Percentiles rank a stretch among this genome's conserved stretches.
Conservation (phyloP, 2,329 filamentous ascomycete species). For the Arthrobotrys sphaeroides region DNA sequence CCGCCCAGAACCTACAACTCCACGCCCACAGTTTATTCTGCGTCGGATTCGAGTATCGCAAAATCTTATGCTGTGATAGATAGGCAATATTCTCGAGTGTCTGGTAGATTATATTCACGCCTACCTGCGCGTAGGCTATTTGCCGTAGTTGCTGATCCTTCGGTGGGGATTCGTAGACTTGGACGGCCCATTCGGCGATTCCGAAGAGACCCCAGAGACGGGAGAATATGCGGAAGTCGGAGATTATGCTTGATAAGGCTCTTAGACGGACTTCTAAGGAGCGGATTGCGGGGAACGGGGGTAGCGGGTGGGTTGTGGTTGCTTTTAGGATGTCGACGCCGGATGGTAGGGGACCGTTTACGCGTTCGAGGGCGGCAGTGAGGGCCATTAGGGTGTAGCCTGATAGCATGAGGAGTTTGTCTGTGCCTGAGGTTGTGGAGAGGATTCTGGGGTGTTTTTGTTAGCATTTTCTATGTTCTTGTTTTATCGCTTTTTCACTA, state of each 20-base stretch:
- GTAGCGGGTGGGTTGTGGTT: slow-evolving; percentile 61
- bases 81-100: slow-evolving; percentile 84
- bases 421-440: slow-evolving; percentile 74
- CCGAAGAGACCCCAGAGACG: slow-evolving; percentile 81
- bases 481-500: slow-evolving; percentile 40
- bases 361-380: slow-evolving; percentile 67
- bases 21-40: slow-evolving; percentile 73
- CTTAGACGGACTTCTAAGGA: slow-evolving; percentile 65
- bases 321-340: slow-evolving; percentile 67
- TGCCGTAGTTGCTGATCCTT: slow-evolving; percentile 64
- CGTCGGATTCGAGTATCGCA: slow-evolving; percentile 69
- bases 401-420: slow-evolving; percentile 73
- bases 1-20: slow-evolving; percentile 82
- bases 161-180: slow-evolving; percentile 59
- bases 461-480: slow-evolving; percentile 13
- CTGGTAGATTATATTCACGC: slow-evolving; percentile 76
- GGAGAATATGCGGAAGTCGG: slow-evolving; percentile 76
- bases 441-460: slow-evolving; percentile 67
- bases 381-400: slow-evolving; percentile 73
- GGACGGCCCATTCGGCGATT: slow-evolving; percentile 73
- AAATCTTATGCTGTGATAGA: slow-evolving; percentile 76
- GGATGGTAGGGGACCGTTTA: slow-evolving; percentile 68
- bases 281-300: slow-evolving; percentile 66
- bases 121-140: slow-evolving; percentile 75
- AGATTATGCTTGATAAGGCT: slow-evolving; percentile 72